Conservation (phyloP, 768 basidiomycete species). For the Rhizopogon salebrosus region DNA sequence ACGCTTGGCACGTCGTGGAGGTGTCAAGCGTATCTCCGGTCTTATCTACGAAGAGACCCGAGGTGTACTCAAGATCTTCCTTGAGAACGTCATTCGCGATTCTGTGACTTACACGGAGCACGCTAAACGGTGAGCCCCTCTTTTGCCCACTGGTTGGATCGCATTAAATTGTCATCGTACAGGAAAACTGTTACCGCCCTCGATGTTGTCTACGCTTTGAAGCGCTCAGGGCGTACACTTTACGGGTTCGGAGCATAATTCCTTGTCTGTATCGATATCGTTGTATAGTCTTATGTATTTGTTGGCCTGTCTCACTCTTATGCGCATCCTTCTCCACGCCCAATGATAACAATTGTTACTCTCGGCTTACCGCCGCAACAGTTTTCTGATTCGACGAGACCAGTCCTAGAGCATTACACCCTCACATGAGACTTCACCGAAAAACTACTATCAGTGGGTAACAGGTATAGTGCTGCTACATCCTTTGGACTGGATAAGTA, state of each 20-base stretch:
- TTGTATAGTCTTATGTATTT: conserved; percentile 5
- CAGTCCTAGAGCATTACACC: no score
- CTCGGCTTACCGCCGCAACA: no score
- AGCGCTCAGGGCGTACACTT: conserved; percentile 69
- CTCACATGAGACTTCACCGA: no score
- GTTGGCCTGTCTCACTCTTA: not conserved
- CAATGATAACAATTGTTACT: no score
- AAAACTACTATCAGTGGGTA: no score
- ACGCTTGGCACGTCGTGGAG: conserved; percentile 82
- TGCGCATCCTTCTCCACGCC: not conserved
- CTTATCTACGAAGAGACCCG: conserved; percentile 89
- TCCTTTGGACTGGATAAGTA: no score
- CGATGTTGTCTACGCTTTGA: conserved; percentile 76
- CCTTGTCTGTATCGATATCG: not conserved
- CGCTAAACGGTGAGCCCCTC: conserved; percentile 56
- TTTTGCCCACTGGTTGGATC: not conserved
- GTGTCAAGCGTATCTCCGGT: conserved; percentile 87
- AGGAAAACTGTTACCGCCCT: conserved; percentile 78
- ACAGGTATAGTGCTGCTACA: no score
- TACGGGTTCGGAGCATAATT: conserved; percentile 72
- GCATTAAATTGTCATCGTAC: conserved; percentile 3
- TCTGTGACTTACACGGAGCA: conserved; percentile 92
- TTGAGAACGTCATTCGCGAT: conserved; percentile 82
- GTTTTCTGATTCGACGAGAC: no score
- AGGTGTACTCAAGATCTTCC: conserved; percentile 85